phyloP scores from a whole-genome alignment of 441 rosid genomes.

The Oxalis stricta region DNA sequence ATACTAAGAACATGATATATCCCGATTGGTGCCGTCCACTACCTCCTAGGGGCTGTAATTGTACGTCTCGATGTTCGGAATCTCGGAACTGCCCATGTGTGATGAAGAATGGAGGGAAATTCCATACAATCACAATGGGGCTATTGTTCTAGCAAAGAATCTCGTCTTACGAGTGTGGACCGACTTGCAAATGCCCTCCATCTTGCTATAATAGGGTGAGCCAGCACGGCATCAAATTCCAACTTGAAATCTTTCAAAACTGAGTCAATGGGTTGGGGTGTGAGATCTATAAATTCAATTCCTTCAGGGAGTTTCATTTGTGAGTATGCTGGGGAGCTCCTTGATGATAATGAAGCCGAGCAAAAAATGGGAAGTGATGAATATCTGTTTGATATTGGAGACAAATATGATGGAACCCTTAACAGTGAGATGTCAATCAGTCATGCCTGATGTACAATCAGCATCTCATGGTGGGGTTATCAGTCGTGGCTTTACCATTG shows the following conservation, averaged over 20 bases:
- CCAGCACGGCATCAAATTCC: constrained; percentile 63
- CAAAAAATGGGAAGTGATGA: constrained; percentile 55
- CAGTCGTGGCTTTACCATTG: constrained; percentile 58
- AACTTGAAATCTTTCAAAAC: constrained; percentile 84
- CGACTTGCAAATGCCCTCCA: constrained; percentile 63
- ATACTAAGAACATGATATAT: constrained; percentile 39
- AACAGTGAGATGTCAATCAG: constrained; percentile 33
- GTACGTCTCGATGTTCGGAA: constrained; percentile 45
- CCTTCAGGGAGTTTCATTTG: constrained; percentile 83
- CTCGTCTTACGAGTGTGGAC: constrained; percentile 84
- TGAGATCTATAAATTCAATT: constrained; percentile 65
- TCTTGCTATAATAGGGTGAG: constrained; percentile 65
- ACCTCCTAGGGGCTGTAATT: constrained; percentile 49
- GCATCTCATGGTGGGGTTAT: constrained; percentile 21
- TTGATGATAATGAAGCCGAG: constrained; percentile 74
- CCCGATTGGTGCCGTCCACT: constrained; percentile 37
- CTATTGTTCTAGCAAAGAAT: constrained; percentile 47
- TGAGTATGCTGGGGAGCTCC: constrained; percentile 75
- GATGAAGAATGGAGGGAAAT: constrained; percentile 60
- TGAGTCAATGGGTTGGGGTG: constrained; percentile 81
- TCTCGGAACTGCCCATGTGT: constrained; percentile 41
- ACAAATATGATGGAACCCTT: constrained; percentile 26
- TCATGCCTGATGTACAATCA: constrained; percentile 22
- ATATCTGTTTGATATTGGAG: constrained; percentile 78
- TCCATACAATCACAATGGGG: constrained; percentile 69